Evolutionary conservation across 257 asterid genomes (phyloP), one percentile per base, ranked within the genome.

Genomic region (Anisodus acutangulus): DNA sequence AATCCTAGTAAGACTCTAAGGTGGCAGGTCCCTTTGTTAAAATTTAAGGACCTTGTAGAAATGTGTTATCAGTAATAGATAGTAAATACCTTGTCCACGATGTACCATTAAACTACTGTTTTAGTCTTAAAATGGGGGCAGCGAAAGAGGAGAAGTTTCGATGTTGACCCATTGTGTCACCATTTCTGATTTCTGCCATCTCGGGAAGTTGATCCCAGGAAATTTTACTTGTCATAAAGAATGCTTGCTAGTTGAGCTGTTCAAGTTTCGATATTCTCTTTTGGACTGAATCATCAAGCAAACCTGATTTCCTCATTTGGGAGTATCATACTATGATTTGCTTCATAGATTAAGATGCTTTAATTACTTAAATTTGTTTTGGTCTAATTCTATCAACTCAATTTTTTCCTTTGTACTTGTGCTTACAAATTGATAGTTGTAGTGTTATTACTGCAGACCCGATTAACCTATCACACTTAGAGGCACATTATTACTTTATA

Each of bases 241-340:
- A 19, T 17, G 26, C 64, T 16, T 2, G 19, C 19, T 57, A 57
- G 8, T 57, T 57, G 19, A 57, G 15, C 17, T 13, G 19, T 57
- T 6, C 22, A 6, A 58, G 6, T 41, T 35, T 41, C 8, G 17
- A 4, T 43, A 9, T 43, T 71, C 5, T n/a, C 55, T 71, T 9
- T 45, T 71, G 58, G 53, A 71, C 16, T 0, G 57, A 43, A 70
- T 13, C 47, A 35, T 35, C 74, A 67, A 9, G 16, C 79, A 43
- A 55, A 70, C 37, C 79, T n/a, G 39, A 10, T 19, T 43, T 71
- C 39, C n/a, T 31, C 35, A 31, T 31, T 31, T 31, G 35, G 35
- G 58, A 71, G 79, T 71, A 71, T 71, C 58, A 10, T 17, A 71
- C 5, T n/a, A 71, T n/a, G 79, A 71, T 43, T 49, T 3, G 19